Evolutionary conservation across 1,284 basidiomycete species (phyloP), one percentile per base, ranked within the genome.

Genomic region (Stereum hirsutum): DNA sequence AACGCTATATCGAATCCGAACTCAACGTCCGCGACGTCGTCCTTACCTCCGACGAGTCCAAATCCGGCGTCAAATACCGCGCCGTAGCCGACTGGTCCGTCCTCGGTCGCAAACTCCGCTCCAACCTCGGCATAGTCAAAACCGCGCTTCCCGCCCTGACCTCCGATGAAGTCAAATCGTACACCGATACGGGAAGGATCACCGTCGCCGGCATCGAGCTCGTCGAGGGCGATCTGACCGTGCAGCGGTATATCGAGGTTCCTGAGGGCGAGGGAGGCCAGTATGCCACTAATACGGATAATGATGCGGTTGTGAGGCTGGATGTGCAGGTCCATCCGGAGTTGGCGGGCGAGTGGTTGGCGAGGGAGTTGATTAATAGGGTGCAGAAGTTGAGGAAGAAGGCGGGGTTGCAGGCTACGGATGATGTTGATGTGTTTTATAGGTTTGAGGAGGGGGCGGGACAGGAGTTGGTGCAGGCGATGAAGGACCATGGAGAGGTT

Each of bases 331-430:
- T 88, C 42, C 86, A 96, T 54, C 76, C 87, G 1, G 92, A 96
- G 54, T 75, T 99, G 44, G 81, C 86, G 62, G 74, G 80, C 46
- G 89, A 97, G 66, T 93, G 91, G 65, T 74, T 94, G 30, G 84
- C 91, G 36, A 78, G 96, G 40, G 92, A 96, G 61, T 65, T 98
- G 50, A 87, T 89, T 52, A 96, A 96, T 57, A 86, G 95, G 42
- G 86, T 99, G 39, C 96, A 99, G 70, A 91, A 93, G 59, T 69
- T 98, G 52, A 76, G 96, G 52, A 99, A 99, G 69, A 91, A 93
- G 63, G 93, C 92, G 1, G 92, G 93, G 2, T 69, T 99, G 52
- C 90, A 93, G 61, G 85, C 93, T 21, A 94, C 92, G 10, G 96
- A 99, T 61, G 91, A 96, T 58, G 82, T 98, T 34, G 78, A 91